Conservation (phyloP, 192 early-diverging fungal genomes). For the Podochytrium sp. region DNA sequence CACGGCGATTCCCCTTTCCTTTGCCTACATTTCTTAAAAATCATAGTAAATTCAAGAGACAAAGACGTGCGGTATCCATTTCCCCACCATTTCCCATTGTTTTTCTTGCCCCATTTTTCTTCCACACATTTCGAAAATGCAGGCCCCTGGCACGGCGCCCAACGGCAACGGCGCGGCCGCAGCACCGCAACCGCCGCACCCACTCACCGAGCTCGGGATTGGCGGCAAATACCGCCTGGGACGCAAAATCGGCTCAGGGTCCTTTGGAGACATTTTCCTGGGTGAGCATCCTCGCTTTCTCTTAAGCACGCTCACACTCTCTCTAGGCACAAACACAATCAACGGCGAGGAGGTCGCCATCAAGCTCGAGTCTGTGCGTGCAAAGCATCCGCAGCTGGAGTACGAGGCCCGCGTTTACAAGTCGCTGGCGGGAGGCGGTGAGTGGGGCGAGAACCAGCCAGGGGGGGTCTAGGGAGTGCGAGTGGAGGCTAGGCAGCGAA, state of each 20-base stretch:
- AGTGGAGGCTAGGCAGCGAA: too few relatives aligned
- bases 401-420: slow-evolving; percentile 98
- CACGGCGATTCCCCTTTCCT: too few relatives aligned
- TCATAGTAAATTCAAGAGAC: slow-evolving; percentile 17
- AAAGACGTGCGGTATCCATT: neutral
- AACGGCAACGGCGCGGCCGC: neutral
- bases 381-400: slow-evolving; percentile 96
- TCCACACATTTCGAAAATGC: too few relatives aligned
- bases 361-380: slow-evolving; percentile 93
- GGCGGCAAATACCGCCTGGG: slow-evolving; percentile 94
- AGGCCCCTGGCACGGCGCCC: neutral
- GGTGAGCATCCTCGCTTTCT: slow-evolving; percentile 69
- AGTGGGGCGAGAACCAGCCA: too few relatives aligned
- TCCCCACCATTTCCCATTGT: neutral
- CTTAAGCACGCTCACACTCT: too few relatives aligned
- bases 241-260: slow-evolving; percentile 93
- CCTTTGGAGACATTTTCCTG: slow-evolving; percentile 96
- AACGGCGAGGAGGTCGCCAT: slow-evolving; percentile 97
- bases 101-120: too few relatives aligned
- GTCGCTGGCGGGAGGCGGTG: slow-evolving; percentile 84
- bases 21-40: too few relatives aligned
- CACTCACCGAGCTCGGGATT: slow-evolving; percentile 63
- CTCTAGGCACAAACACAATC: slow-evolving; percentile 77
- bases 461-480: too few relatives aligned
- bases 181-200: slow-evolving; percentile 11